These are phyloP conservation scores for Flueggea neowawraea DNA, from an alignment of 441 rosid species.

Conservation along the genomic window DNA sequence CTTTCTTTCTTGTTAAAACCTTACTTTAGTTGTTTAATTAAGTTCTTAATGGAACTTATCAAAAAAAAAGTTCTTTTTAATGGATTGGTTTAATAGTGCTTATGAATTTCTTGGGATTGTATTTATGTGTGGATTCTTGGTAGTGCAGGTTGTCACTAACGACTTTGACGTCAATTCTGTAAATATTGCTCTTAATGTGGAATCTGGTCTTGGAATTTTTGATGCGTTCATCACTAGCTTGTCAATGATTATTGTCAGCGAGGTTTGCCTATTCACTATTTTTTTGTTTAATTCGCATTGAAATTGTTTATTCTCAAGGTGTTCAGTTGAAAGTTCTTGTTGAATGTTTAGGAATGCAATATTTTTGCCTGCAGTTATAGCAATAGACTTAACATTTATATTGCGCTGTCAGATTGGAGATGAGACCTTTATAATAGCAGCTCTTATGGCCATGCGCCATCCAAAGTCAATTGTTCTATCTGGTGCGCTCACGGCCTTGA, in stretches of 20 bases:
- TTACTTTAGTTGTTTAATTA: too few species aligned
- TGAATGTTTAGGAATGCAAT: too few species aligned
- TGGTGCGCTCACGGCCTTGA: slow-evolving; percentile 88
- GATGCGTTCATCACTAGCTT: slow-evolving; percentile 94
- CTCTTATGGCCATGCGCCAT: slow-evolving; percentile 99
- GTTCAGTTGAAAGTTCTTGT: too few species aligned
- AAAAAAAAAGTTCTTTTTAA: too few species aligned
- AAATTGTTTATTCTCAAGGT: too few species aligned
- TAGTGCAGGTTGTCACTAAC: slow-evolving; percentile 43
- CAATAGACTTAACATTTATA: too few species aligned
- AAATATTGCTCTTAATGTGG: slow-evolving; percentile 45
- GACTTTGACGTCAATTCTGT: slow-evolving; percentile 38
- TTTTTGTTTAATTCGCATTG: not conserved
- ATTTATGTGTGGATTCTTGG: slow-evolving; percentile 10
- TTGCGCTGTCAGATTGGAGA: slow-evolving; percentile 70
- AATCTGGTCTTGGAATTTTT: slow-evolving; percentile 77
- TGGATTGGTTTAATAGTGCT: too few species aligned
- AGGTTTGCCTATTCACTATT: slow-evolving; percentile 46
- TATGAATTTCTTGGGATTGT: not conserved
- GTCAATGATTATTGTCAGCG: slow-evolving; percentile 92
- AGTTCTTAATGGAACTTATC: too few species aligned
- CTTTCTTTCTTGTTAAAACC: not conserved
- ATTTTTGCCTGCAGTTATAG: not conserved
- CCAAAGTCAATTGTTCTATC: slow-evolving; percentile 91
- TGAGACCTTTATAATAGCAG: slow-evolving; percentile 98